These are phyloP conservation scores for Solanum chilense DNA, from an alignment of 257 asterid genomes.

Conservation along the genomic window DNA sequence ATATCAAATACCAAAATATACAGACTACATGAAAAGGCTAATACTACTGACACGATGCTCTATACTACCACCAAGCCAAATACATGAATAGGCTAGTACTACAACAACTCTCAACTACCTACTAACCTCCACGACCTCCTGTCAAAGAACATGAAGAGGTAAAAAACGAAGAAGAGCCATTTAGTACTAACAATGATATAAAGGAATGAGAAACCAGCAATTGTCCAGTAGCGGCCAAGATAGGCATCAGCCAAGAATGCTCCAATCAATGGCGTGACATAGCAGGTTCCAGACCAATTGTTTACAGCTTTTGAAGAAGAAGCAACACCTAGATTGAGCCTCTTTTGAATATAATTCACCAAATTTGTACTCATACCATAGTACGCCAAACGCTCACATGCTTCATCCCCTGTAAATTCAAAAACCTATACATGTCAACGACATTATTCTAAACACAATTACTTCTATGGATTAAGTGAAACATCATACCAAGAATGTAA, in stretches of 20 bases:
- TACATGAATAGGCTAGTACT: background rate
- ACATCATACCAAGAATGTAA: conserved; percentile 47
- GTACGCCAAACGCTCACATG: conserved; percentile 78
- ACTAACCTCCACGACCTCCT: background rate
- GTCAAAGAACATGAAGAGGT: background rate
- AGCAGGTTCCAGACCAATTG: conserved; percentile 79
- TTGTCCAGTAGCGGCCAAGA: conserved; percentile 65
- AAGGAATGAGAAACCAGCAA: conserved; percentile 46
- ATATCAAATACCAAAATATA: background rate
- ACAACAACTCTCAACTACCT: background rate
- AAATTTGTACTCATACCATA: conserved; percentile 85
- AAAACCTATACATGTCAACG: background rate
- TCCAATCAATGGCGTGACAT: conserved; percentile 63
- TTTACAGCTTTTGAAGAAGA: conserved; percentile 53
- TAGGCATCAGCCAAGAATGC: conserved; percentile 76
- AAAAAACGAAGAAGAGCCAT: background rate
- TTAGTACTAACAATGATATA: conserved; percentile 44
- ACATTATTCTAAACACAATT: background rate
- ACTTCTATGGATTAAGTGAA: background rate
- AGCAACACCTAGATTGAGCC: conserved; percentile 29
- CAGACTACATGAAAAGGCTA: background rate
- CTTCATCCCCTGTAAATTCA: conserved; percentile 44
- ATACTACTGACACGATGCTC: background rate
- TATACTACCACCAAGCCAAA: background rate
- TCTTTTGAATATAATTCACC: conserved; percentile 49